A percentile compares a stretch with the other conserved stretches of the same genome.
Evolutionary conservation across 1,284 basidiomycete genomes (phyloP).

Genomic region (Hymenochaete sp.): DNA sequence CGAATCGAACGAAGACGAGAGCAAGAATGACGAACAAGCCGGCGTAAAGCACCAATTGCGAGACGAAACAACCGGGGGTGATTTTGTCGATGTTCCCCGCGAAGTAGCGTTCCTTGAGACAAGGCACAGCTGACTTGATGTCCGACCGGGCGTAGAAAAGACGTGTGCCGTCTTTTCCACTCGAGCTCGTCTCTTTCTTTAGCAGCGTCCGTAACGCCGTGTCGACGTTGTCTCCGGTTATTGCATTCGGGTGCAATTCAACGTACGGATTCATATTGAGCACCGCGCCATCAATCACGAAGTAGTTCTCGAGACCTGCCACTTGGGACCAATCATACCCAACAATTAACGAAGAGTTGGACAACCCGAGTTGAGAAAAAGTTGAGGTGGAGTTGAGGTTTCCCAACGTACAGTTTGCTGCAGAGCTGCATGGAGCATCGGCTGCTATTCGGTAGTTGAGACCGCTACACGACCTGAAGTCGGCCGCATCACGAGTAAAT

Average conservation of each 20-base stretch:
- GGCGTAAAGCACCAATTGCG: conserved; percentile 83
- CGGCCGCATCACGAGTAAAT: conserved; percentile 62
- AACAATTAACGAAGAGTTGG: conserved; percentile 56
- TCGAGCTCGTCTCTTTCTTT: conserved; percentile 35
- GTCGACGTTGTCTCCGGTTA: conserved; percentile 76
- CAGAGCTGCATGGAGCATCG: conserved; percentile 60
- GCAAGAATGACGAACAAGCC: conserved; percentile 88
- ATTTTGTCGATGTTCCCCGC: conserved; percentile 97
- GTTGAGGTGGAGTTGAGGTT: conserved; percentile 49
- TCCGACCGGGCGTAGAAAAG: conserved; percentile 70
- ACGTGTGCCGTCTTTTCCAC: conserved; percentile 85
- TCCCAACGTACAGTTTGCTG: conserved; percentile 55
- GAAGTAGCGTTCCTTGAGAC: conserved; percentile 77
- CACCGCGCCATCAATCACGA: conserved; percentile 90
- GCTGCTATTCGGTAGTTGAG: conserved; percentile 60
- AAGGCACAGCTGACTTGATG: conserved; percentile 62
- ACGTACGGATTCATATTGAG: conserved; percentile 92
- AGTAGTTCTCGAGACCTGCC: conserved; percentile 53
- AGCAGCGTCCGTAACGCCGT: conserved; percentile 73
- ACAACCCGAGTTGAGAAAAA: conserved; percentile 50
- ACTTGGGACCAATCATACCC: conserved; percentile 90
- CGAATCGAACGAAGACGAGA: conserved; percentile 86
- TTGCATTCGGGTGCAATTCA: conserved; percentile 56
- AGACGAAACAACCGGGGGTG: conserved; percentile 92
- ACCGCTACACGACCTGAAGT: conserved; percentile 57